Percentiles rank a stretch among this genome's conserved stretches.
phyloP scores from a whole-genome alignment of 768 basidiomycete species.

The Mycena alexandri region DNA sequence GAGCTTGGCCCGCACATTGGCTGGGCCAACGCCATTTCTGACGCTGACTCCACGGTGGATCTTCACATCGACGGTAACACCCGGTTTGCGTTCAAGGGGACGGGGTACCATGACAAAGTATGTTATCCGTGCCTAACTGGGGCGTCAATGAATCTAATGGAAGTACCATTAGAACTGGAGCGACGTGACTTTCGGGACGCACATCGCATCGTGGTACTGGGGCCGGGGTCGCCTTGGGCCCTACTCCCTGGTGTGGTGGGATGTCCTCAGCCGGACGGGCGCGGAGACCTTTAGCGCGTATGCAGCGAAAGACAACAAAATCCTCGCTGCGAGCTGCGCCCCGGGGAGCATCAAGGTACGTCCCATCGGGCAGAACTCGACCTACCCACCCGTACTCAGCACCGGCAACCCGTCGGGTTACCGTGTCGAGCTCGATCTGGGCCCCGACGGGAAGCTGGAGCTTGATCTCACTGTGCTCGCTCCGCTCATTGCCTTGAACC shows the following conservation, averaged over 20 bases:
- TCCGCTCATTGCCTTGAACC: background rate
- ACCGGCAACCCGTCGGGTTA: slow-evolving; percentile 7
- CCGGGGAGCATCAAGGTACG: slow-evolving; percentile 14
- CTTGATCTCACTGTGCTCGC: background rate
- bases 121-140: background rate
- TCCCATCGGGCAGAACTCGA: slow-evolving; percentile 16
- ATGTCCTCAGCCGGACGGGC: slow-evolving; percentile 13
- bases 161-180: slow-evolving; percentile 31
- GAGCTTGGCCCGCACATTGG: slow-evolving; percentile 31
- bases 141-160: background rate
- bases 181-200: slow-evolving; percentile 9
- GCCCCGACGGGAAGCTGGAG: background rate
- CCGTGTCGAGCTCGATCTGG: slow-evolving; percentile 16
- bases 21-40: slow-evolving; percentile 39
- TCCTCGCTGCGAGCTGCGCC: slow-evolving; percentile 21
- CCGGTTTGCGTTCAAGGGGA: slow-evolving; percentile 23
- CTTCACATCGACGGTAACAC: slow-evolving; percentile 23
- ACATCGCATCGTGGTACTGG: slow-evolving; percentile 34
- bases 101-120: slow-evolving; percentile 36
- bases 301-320: slow-evolving; percentile 9
- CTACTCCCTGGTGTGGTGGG: slow-evolving; percentile 35
- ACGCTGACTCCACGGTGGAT: slow-evolving; percentile 31
- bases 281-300: slow-evolving; percentile 27
- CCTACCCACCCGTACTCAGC: slow-evolving; percentile 17
- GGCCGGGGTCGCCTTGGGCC: slow-evolving; percentile 29